Base-by-base conservation (phyloP, 768 basidiomycete species). In the Gymnopilus junonius region DNA sequence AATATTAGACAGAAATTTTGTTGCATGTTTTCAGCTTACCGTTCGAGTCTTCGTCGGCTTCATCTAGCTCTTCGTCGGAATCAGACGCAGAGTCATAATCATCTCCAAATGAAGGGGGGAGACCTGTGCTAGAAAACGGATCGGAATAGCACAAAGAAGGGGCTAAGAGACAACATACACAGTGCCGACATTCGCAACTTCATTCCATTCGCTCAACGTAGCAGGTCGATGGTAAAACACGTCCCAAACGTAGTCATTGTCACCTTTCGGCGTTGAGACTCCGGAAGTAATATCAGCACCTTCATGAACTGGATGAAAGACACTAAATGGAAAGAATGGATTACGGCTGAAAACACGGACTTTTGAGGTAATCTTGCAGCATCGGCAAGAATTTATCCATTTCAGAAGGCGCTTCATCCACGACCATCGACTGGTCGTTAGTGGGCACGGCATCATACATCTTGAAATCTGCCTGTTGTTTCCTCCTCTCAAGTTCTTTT, bases 31-130 rank as follows among this genome's bases (percentile, higher is more conserved):
- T 3, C 21, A 11, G 72, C 76, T 39, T 46, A 91, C 92, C 90
- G 74, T 94, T 94, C 0, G 92, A 94, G 68, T 94, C 93, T 67
- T 94, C 93, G 63, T 93, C 91, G 3, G 85, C 92, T 65, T 91
- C 89, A 60, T 91, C 92, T 0, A 64, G 31, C 51, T 86, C 88
- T 67, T 82, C 81, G 67, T 89, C 88, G 0, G 85, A 86, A 40
- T 88, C 89, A 21, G 87, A 88, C 10, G 83, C 79, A 15, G 87
- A 86, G 46, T 88, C 87, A 66, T 86, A 82, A 3, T 79, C 74
- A 65, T 88, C 85, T 31, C 79, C 82, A 14, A 82, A 75, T 2
- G 83, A 82, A 14, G 81, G 78, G 17, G 92, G 91, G 11, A 93
- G 76, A 11, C 89, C 90, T 39, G 87, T 87, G 31, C 89, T 92